phyloP scores from a whole-genome alignment of 2,329 filamentous ascomycete genomes.

The Venturia oleaginea region DNA sequence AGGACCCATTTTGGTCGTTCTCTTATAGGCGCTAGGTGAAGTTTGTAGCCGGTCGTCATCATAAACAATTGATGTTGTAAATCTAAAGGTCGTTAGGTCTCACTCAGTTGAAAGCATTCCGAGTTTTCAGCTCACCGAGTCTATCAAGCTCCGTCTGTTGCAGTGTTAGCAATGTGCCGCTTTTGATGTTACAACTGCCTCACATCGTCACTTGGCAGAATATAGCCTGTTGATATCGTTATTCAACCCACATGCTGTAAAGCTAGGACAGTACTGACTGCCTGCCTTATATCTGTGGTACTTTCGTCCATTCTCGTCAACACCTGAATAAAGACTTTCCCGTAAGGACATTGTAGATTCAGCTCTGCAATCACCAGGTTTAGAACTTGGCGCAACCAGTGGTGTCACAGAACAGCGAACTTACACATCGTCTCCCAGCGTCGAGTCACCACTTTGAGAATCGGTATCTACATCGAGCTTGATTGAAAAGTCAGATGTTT shows the following conservation, averaged over 20 bases:
- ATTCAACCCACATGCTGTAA: not conserved
- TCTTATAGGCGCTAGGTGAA: slow-evolving; percentile 31
- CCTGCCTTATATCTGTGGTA: slow-evolving; percentile 14
- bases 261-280: not conserved
- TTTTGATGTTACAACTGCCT: not conserved
- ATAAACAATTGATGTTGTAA: slow-evolving; percentile 28
- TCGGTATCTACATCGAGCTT: not conserved
- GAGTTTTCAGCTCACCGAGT: not conserved
- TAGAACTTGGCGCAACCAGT: too few species aligned
- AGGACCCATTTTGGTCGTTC: slow-evolving; percentile 24
- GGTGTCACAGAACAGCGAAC: slow-evolving; percentile 8
- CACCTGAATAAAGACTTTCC: slow-evolving; percentile 12
- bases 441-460: slow-evolving; percentile 12
- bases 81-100: slow-evolving; percentile 13
- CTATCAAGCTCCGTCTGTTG: slow-evolving; percentile 13
- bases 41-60: slow-evolving; percentile 27
- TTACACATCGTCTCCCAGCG: slow-evolving; percentile 13
- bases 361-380: not conserved
- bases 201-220: slow-evolving; percentile 14
- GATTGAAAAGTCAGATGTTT: not conserved
- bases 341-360: slow-evolving; percentile 10
- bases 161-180: not conserved
- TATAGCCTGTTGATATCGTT: slow-evolving; percentile 1
- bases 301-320: slow-evolving; percentile 11
- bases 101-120: not conserved